Conservation (phyloP, 202 grass and related monocot genomes). For the Brachypodium distachyon region DNA sequence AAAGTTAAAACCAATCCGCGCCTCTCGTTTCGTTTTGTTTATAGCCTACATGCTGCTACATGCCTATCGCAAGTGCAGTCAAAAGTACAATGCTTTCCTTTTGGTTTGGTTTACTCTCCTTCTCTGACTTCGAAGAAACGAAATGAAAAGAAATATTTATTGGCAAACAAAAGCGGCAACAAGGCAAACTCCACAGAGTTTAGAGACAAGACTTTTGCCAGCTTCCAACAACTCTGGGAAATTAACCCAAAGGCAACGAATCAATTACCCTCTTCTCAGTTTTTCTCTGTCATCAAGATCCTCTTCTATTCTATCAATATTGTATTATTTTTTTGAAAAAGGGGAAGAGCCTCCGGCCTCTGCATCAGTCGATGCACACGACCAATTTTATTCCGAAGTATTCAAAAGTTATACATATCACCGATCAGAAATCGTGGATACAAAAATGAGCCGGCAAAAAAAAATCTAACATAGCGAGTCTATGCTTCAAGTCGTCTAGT, state of each 20-base stretch:
- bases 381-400: too few relatives aligned
- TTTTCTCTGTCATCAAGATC: constrained; percentile 4
- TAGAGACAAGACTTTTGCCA: background rate
- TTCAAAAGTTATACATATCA: too few relatives aligned
- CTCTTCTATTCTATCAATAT: background rate
- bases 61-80: constrained; percentile 9
- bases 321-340: too few relatives aligned
- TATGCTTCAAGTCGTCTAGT: too few relatives aligned
- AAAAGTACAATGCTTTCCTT: constrained; percentile 25
- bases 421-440: too few relatives aligned
- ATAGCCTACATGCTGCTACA: background rate
- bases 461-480: too few relatives aligned
- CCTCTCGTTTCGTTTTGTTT: constrained; percentile 7
- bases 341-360: too few relatives aligned
- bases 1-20: background rate
- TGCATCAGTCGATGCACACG: too few relatives aligned
- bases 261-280: background rate
- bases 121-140: constrained; percentile 12
- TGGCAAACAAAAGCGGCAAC: background rate
- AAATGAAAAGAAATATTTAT: background rate
- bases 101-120: background rate
- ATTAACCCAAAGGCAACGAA: constrained; percentile 23
- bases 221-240: constrained; percentile 36
- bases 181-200: background rate
- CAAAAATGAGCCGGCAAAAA: too few relatives aligned